Base-by-base conservation (phyloP, 345 rosid species). In the Corchorus capsularis region DNA sequence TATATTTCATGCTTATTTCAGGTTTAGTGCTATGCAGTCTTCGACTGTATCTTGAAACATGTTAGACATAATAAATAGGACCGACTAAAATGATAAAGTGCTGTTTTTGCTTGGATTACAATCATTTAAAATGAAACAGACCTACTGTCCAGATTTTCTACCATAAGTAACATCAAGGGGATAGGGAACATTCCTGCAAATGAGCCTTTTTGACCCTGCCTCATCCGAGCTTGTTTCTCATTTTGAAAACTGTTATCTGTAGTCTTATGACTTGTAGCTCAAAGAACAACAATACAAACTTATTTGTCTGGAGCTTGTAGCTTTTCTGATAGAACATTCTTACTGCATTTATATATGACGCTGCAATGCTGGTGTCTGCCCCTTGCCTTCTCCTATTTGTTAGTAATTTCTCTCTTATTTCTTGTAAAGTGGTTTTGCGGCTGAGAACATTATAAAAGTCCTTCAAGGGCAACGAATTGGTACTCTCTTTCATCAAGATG, bases 401-500 rank as follows among this genome's bases (percentile, higher is more conserved):
- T 8, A 0, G 17, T 55, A 39, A 14, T 34, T 27, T 73, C 5
- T 74, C 15, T 76, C 12, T 57, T 76, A 14, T 77, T 80, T 78
- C 73, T 77, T 82, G 83, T 82, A 72, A 56, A 96, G 99, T 83
- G 98, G 99, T 19, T 91, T 43, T 86, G 86, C 95, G 55, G 85
- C 87, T 75, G 92, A 82, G 80, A 93, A 87, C 84, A 91, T 96
- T 54, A 79, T 83, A 71, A 90, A 90, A 83, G 95, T 94, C 72
- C 97, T 96, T 71, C 89, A 89, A 83, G 99, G 99, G 73, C 89
- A 91, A 82, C 82, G 85, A 70, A 77, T 94, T 19, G 98, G 99
- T 76, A 94, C 99, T 73, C 92, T 96, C 49, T 96, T 96, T 86
- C 99, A 96, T 81, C 84, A 86, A 82, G 92, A 94, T 83, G 97